Percentiles rank a stretch among this genome's conserved stretches.
Conservation (phyloP, 768 basidiomycete species). For the Boletus rufocinnamomeus region DNA sequence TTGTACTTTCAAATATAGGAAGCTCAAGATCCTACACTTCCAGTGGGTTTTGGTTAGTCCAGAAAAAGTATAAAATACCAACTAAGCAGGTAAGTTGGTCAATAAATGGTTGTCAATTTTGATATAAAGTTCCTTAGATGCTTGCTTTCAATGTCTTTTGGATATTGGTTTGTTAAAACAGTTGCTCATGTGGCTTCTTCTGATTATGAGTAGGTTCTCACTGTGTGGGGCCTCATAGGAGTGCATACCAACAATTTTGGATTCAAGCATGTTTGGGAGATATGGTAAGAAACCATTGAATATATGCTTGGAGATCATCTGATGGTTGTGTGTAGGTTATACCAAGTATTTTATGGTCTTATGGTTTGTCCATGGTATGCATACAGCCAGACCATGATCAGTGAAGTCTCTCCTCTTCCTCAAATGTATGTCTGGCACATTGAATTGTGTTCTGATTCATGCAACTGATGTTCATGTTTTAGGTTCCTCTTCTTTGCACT, state of each 20-base stretch:
- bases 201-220: slow-evolving; percentile 48
- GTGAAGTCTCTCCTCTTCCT: slow-evolving; percentile 69
- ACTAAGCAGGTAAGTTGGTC: slow-evolving; percentile 51
- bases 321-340: slow-evolving; percentile 45
- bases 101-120: not conserved
- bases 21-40: not conserved
- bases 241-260: slow-evolving; percentile 73
- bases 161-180: slow-evolving; percentile 54
- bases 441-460: not conserved
- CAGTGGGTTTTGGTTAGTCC: slow-evolving; percentile 69
- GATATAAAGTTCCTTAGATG: slow-evolving; percentile 47
- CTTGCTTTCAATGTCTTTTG: slow-evolving; percentile 69
- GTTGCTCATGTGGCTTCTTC: not conserved
- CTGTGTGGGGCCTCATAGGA: slow-evolving; percentile 77
- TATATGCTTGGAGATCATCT: not conserved
- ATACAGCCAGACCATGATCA: slow-evolving; percentile 83
- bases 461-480: not conserved
- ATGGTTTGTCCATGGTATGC: slow-evolving; percentile 82
- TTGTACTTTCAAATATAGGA: not conserved
- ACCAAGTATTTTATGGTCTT: slow-evolving; percentile 70
- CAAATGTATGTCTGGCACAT: slow-evolving; percentile 55
- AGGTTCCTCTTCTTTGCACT: slow-evolving; percentile 77
- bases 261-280: slow-evolving; percentile 84
- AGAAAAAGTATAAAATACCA: slow-evolving; percentile 60
- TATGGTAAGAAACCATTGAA: slow-evolving; percentile 47